Evolutionary conservation across 306 rosid genomes (phyloP).

Genomic region (Quercus glauca): DNA sequence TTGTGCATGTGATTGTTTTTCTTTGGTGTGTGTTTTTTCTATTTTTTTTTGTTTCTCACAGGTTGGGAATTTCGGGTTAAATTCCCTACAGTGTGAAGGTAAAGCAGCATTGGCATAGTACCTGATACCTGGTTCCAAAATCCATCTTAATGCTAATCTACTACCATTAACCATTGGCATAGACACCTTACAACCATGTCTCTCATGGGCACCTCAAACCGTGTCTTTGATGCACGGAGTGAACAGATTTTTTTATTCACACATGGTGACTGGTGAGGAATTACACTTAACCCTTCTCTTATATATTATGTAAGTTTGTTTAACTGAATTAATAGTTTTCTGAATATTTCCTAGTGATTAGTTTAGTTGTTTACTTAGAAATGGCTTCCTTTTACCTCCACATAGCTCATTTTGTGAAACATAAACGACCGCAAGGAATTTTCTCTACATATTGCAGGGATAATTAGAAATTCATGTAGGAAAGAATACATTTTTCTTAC

Average conservation of each 20-base stretch:
- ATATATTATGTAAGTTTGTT: not conserved
- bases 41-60: too few species aligned
- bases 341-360: conserved; percentile 5
- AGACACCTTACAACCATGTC: too few species aligned
- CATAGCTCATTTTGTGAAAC: conserved; percentile 4
- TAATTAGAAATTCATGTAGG: not conserved
- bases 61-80: too few species aligned
- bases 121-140: not conserved
- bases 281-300: not conserved
- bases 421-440: not conserved
- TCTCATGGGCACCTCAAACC: too few species aligned
- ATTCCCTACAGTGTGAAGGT: too few species aligned
- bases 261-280: not conserved
- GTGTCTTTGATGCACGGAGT: too few species aligned
- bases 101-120: not conserved
- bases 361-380: not conserved
- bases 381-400: not conserved
- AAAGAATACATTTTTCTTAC: not conserved
- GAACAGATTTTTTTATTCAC: too few species aligned
- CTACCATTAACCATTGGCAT: not conserved
- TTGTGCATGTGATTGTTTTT: too few species aligned
- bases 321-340: not conserved
- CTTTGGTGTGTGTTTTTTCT: too few species aligned
- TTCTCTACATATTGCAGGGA: not conserved
- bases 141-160: not conserved